Conservation (phyloP, 306 rosid genomes). For the Trichosanthes cucumerina region DNA sequence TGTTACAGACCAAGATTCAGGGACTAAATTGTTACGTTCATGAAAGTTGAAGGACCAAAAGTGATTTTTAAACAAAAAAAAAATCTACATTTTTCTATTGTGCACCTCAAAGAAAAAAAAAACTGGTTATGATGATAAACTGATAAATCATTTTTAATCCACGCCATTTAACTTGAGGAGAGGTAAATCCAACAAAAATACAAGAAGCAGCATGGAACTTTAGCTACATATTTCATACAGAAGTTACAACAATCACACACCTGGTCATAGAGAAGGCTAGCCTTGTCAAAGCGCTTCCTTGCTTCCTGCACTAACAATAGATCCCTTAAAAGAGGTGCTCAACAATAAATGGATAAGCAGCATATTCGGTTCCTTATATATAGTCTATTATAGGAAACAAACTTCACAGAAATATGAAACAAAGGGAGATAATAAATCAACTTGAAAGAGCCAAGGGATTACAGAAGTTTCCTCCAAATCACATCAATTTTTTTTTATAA, state of each 20-base stretch:
- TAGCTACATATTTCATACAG: neutral
- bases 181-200: constrained; percentile 9
- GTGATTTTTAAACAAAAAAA: neutral
- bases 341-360: constrained; percentile 5
- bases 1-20: no score
- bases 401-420: neutral
- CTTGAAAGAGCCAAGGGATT: neutral
- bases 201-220: neutral
- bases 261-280: constrained; percentile 96
- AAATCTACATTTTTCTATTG: neutral
- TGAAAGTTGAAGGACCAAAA: no score
- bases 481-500: no score
- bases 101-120: neutral
- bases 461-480: neutral
- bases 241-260: constrained; percentile 26
- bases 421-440: neutral
- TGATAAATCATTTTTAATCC: neutral
- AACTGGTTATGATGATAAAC: neutral
- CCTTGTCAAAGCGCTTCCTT: constrained; percentile 95
- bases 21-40: no score
- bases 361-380: neutral
- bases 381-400: neutral
- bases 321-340: constrained; percentile 20
- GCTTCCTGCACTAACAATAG: constrained; percentile 76
- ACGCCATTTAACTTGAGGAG: neutral